Evolutionary conservation across 192 early-diverging fungal species (phyloP), one percentile per base, ranked within the genome.

Genomic region (Coemansia guatemalensis): DNA sequence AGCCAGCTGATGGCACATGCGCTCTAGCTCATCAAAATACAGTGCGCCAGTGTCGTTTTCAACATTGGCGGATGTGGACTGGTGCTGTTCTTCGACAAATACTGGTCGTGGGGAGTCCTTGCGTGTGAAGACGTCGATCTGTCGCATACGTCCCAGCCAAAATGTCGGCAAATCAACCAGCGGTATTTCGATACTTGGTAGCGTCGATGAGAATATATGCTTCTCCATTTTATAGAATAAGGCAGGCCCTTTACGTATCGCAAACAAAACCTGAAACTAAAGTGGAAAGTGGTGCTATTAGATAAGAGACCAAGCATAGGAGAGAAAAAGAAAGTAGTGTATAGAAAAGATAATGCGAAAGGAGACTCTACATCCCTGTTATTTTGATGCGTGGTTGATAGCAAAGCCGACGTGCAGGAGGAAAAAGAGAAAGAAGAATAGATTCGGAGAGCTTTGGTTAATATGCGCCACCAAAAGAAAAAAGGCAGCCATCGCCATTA

Each of bases 91-190:
- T 4, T 58, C 61, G 11, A 69, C 41, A 33, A 69, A 63, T 41
- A 69, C 48, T 8, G 68, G 56, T 3, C 68, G 68, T 9, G 60
- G 48, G 7, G 75, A 65, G 32, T 67, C 67, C 33, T 35, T 60
- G 60, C 56, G 5, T n/a, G 11, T 67, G 53, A 71, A 78, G 3
- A 57, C 35, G 2, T 58, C 54, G 20, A 64, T 18, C 27, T 65
- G 49, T 25, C 39, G 54, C 26, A 65, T 48, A 14, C 67, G 48
- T 9, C 32, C 24, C 27, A 81, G 67, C 53, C 77, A 29, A 56
- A 78, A 84, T 22, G 68, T 68, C 4, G 75, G 67, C 12, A 84
- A 50, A 49, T 84, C 83, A 26, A 62, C 48, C 9, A 22, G 24
- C 0, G 78, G 83, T 23, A 78, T 54, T 7, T 62, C 58, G 14